phyloP scores from a whole-genome alignment of 495 filamentous ascomycete species.

The Aspergillus hancockii region DNA sequence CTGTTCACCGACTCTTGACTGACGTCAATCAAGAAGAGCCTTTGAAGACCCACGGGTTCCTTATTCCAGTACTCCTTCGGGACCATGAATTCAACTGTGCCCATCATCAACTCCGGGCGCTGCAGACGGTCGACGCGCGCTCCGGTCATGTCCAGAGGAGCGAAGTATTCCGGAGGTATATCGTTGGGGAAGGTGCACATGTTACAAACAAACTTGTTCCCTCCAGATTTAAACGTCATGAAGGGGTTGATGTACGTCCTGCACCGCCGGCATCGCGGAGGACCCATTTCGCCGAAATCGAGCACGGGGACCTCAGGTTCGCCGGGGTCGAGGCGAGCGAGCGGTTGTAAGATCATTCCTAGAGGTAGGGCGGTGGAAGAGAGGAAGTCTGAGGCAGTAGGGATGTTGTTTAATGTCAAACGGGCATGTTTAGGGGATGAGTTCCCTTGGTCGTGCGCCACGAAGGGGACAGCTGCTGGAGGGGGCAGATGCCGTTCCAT shows the following conservation, averaged over 20 bases:
- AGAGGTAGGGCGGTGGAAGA: slow-evolving; percentile 77
- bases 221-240: slow-evolving; percentile 93
- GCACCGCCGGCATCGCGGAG: slow-evolving; percentile 90
- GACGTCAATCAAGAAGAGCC: slow-evolving; percentile 91
- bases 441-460: slow-evolving; percentile 93
- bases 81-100: slow-evolving; percentile 93
- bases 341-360: slow-evolving; percentile 84
- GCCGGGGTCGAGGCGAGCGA: slow-evolving; percentile 80
- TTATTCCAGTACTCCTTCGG: slow-evolving; percentile 99
- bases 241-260: slow-evolving; percentile 98
- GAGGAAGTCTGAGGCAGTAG: slow-evolving; percentile 77
- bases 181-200: slow-evolving; percentile 98
- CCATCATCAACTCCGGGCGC: slow-evolving; percentile 83
- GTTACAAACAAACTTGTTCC: slow-evolving; percentile 97
- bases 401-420: slow-evolving; percentile 89
- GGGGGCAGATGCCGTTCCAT: slow-evolving; percentile 90
- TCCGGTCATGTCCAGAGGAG: slow-evolving; percentile 84
- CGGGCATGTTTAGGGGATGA: slow-evolving; percentile 93
- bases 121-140: slow-evolving; percentile 85
- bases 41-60: slow-evolving; percentile 83
- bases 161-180: slow-evolving; percentile 88
- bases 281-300: slow-evolving; percentile 91
- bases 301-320: slow-evolving; percentile 88
- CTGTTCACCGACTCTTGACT: slow-evolving; percentile 85
- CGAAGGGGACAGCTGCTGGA: slow-evolving; percentile 85